phyloP scores from a whole-genome alignment of 345 rosid species.

The Eucalyptus fibrosa region DNA sequence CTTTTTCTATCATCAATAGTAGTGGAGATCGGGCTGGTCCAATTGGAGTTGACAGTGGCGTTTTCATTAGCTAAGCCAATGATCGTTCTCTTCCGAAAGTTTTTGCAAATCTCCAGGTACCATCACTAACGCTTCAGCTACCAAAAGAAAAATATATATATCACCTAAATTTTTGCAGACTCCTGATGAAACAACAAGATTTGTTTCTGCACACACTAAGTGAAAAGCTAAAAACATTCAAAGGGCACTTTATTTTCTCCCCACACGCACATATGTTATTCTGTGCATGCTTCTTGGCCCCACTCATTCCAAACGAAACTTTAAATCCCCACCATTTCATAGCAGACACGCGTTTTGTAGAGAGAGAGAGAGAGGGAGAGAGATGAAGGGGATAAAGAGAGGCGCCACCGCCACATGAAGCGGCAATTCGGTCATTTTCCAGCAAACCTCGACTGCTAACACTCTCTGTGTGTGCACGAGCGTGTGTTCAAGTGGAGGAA shows the following conservation, averaged over 20 bases:
- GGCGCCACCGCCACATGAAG: not conserved
- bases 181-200: not conserved
- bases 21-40: conserved; percentile 8
- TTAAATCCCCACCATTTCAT: not conserved
- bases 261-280: not conserved
- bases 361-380: not conserved
- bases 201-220: not conserved
- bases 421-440: not conserved
- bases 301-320: not conserved
- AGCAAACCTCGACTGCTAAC: not conserved
- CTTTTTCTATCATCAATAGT: not conserved
- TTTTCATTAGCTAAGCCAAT: not conserved
- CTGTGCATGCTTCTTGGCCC: not conserved
- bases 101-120: not conserved
- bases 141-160: not conserved
- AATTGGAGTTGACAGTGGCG: not conserved
- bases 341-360: not conserved
- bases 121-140: not conserved
- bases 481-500: not conserved
- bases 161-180: not conserved
- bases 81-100: not conserved
- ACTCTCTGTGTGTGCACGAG: not conserved
- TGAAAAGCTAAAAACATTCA: not conserved
- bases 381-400: not conserved
- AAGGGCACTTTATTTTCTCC: not conserved